Percentiles rank a stretch among this genome's conserved stretches.
Evolutionary conservation across 192 early-diverging fungal genomes (phyloP).

Genomic region (Entomortierella beljakovae): DNA sequence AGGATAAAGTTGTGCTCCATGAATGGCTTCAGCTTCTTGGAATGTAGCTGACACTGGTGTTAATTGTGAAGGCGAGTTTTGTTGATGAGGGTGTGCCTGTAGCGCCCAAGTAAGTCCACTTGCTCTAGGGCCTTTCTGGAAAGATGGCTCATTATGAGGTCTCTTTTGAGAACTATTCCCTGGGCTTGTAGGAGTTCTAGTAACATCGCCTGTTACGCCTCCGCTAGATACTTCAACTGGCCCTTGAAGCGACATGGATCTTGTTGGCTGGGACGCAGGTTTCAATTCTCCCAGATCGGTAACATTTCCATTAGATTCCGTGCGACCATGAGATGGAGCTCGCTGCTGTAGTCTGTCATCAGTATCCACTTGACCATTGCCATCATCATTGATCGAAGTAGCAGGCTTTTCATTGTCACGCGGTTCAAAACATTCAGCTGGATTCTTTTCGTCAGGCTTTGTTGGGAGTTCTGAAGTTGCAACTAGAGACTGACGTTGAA

Average conservation of each 20-base stretch:
- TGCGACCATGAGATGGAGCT: no score
- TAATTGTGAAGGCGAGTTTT: background rate
- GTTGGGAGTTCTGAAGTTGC: background rate
- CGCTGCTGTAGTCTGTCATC: no score
- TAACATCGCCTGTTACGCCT: background rate
- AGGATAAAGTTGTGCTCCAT: no score
- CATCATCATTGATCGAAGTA: background rate
- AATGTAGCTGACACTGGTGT: background rate
- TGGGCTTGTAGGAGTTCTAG: background rate
- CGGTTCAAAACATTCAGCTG: slow-evolving; percentile 1
- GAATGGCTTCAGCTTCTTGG: slow-evolving; percentile 3
- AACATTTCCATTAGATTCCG: no score
- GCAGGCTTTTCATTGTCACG: background rate
- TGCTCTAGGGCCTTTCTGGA: slow-evolving; percentile 1
- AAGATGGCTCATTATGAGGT: background rate
- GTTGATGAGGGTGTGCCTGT: slow-evolving; percentile 13
- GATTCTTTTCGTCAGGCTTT: background rate
- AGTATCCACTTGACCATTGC: no score
- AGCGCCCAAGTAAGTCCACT: slow-evolving; percentile 22
- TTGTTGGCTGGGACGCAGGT: no score
- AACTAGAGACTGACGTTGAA: slow-evolving; percentile 6
- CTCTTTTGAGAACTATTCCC: slow-evolving; percentile 7
- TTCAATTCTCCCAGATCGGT: no score
- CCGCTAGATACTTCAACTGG: no score
- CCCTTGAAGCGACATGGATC: no score